These are phyloP conservation scores for Monilinia vaccinii-corymbosi DNA, from an alignment of 2,329 filamentous ascomycete species.

Conservation along the genomic window DNA sequence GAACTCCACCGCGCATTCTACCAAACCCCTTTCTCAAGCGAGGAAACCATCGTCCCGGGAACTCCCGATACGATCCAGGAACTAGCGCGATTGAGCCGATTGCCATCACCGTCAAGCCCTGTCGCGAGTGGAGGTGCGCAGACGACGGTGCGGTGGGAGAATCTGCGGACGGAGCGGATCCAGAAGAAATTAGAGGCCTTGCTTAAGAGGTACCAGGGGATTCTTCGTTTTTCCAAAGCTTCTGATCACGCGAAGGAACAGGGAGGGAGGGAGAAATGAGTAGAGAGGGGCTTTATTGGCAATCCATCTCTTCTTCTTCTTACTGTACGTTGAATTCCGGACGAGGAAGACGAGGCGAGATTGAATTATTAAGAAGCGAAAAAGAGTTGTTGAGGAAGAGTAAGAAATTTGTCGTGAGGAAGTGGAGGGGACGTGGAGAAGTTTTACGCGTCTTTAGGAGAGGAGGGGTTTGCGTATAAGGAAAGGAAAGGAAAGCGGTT, in stretches of 20 bases:
- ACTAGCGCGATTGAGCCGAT: background rate
- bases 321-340: background rate
- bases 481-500: too few relatives aligned
- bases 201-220: background rate
- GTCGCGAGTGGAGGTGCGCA: background rate
- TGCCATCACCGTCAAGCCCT: background rate
- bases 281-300: constrained; percentile 5
- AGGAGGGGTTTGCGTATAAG: too few relatives aligned
- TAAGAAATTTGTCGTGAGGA: background rate
- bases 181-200: background rate
- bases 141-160: background rate
- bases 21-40: constrained; percentile 2
- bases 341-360: background rate
- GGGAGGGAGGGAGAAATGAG: background rate
- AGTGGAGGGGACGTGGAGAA: background rate
- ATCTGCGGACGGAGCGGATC: background rate
- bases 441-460: background rate
- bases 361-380: background rate
- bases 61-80: background rate
- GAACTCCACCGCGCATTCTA: background rate
- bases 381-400: background rate
- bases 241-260: background rate
- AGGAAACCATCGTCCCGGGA: background rate
- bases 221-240: background rate
- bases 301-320: constrained; percentile 1